Evolutionary conservation across 768 basidiomycete species (phyloP).

Genomic region (Mycena latifolia): DNA sequence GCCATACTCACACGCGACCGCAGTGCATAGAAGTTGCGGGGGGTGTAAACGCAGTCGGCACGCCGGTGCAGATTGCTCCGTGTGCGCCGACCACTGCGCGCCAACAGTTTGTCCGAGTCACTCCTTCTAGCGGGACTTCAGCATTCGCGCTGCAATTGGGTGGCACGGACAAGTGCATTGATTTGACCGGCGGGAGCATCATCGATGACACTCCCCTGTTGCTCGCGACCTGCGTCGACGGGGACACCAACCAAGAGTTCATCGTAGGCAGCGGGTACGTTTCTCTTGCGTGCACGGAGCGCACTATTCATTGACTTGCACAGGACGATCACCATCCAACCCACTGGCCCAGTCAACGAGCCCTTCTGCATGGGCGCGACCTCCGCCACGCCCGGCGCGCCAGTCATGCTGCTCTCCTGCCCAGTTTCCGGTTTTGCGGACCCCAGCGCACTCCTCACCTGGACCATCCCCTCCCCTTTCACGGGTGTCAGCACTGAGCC

Average conservation of each 20-base stretch:
- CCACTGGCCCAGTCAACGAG: constrained; percentile 20
- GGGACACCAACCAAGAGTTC: constrained; percentile 23
- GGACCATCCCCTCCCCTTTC: constrained; percentile 15
- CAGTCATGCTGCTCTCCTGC: constrained; percentile 23
- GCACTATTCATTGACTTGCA: constrained; percentile 21
- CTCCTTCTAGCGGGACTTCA: constrained; percentile 20
- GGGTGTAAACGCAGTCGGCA: constrained; percentile 17
- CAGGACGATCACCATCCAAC: constrained; percentile 25
- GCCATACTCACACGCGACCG: constrained; percentile 20
- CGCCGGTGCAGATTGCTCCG: constrained; percentile 21
- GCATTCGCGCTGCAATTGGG: constrained; percentile 21
- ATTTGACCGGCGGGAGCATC: constrained; percentile 25
- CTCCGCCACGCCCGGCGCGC: constrained; percentile 24
- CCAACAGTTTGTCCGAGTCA: constrained; percentile 24
- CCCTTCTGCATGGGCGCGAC: constrained; percentile 21
- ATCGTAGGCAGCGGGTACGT: constrained; percentile 17
- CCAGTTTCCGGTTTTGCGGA: constrained; percentile 21
- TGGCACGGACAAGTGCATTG: constrained; percentile 23
- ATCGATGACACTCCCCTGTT: constrained; percentile 20
- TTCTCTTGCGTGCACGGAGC: constrained; percentile 21
- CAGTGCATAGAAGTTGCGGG: constrained; percentile 22
- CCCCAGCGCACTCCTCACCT: constrained; percentile 22
- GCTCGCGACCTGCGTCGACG: constrained; percentile 22
- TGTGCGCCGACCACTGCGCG: constrained; percentile 16
- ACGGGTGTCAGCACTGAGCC: constrained; percentile 20